Conservation (phyloP, 768 basidiomycete species). For the Tephrocybe sp. region DNA sequence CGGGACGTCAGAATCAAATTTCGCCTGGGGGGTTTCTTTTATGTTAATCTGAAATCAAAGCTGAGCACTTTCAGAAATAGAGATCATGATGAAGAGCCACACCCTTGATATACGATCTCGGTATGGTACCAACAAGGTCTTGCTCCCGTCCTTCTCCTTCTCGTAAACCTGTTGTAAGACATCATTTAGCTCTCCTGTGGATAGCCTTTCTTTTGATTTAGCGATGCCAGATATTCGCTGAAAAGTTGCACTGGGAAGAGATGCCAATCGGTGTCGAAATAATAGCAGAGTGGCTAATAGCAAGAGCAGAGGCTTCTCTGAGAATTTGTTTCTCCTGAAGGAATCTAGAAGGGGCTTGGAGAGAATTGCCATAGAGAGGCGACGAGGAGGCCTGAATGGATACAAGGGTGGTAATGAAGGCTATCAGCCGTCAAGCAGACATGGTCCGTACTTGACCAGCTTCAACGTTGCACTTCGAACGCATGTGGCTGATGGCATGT, state of each 20-base stretch:
- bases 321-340: slow-evolving; percentile 7
- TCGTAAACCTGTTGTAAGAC: slow-evolving; percentile 64
- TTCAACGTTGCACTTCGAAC: too few relatives aligned
- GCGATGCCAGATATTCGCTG: slow-evolving; percentile 12
- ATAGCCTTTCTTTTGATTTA: slow-evolving; percentile 23
- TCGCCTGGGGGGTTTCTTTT: slow-evolving; percentile 44
- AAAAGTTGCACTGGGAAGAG: slow-evolving; percentile 30
- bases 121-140: slow-evolving; percentile 67
- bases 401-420: not conserved
- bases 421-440: too few relatives aligned
- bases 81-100: slow-evolving; percentile 12
- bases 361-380: slow-evolving; percentile 12
- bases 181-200: slow-evolving; percentile 39
- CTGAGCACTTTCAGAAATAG: not conserved
- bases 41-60: slow-evolving; percentile 35
- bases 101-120: slow-evolving; percentile 64
- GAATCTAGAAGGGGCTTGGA: slow-evolving; percentile 16
- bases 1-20: slow-evolving; percentile 49
- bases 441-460: too few relatives aligned
- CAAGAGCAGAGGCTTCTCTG: slow-evolving; percentile 34
- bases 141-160: slow-evolving; percentile 53
- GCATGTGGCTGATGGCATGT: too few relatives aligned
- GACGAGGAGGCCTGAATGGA: not conserved
- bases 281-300: slow-evolving; percentile 47
- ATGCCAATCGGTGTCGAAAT: slow-evolving; percentile 43